Conservation (phyloP, 208 protist species). For the Acanthamoeba culbertsoni region DNA sequence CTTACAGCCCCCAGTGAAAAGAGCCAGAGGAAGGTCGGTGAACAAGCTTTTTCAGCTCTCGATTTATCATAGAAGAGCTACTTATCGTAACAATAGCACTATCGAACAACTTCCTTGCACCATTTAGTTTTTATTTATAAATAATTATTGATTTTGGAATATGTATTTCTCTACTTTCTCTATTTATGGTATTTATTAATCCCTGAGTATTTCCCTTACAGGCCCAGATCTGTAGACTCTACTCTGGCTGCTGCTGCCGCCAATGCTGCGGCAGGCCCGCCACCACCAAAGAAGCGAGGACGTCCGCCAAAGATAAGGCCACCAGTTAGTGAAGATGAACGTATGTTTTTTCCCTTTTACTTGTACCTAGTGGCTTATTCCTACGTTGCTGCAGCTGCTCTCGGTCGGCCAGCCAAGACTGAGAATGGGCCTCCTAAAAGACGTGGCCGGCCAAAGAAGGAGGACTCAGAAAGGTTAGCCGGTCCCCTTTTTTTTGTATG, state of each 20-base stretch:
- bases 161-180: not conserved
- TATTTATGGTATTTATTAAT: not conserved
- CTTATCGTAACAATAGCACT: too few relatives aligned
- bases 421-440: slow-evolving; percentile 34
- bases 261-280: not conserved
- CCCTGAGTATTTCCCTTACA: not conserved
- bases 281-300: not conserved
- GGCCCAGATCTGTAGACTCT: slow-evolving; percentile 3
- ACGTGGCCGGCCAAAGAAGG: slow-evolving; percentile 27
- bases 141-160: not conserved
- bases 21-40: not conserved
- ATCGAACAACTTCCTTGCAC: too few relatives aligned
- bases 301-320: slow-evolving; percentile 30
- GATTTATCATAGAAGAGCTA: not conserved
- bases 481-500: too few relatives aligned
- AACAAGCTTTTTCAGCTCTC: not conserved
- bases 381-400: not conserved
- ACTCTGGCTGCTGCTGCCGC: not conserved
- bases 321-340: not conserved
- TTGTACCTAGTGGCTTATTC: too few relatives aligned
- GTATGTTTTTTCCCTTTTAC: not conserved
- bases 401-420: not conserved
- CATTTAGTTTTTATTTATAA: not conserved
- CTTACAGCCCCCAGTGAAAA: not conserved
- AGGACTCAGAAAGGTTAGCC: not conserved